phyloP scores from a whole-genome alignment of 2,329 filamentous ascomycete species.

The Phialophora expanda region DNA sequence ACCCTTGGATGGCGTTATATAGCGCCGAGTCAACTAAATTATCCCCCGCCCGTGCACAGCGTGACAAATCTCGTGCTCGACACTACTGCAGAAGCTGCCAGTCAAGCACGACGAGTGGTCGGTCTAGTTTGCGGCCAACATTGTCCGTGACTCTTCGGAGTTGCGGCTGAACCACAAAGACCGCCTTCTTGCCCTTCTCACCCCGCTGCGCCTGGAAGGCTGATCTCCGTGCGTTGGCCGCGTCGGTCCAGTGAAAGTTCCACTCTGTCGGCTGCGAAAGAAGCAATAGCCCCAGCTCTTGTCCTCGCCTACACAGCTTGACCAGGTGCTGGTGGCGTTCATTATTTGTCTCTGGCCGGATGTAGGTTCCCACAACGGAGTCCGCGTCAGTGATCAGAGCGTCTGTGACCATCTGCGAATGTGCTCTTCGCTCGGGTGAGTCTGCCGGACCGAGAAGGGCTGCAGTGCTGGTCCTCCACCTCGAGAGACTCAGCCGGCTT shows the following conservation, averaged over 20 bases:
- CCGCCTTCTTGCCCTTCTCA: slow-evolving; percentile 1
- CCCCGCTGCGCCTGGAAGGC: not conserved
- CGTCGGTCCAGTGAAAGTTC: slow-evolving; percentile 8
- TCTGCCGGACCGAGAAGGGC: slow-evolving; percentile 1
- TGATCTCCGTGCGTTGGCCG: not conserved
- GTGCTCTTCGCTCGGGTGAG: slow-evolving; percentile 7
- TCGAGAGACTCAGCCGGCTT: slow-evolving; percentile 12
- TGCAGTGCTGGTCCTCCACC: slow-evolving; percentile 16
- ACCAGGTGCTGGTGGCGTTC: slow-evolving; percentile 9
- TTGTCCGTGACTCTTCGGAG: slow-evolving; percentile 12
- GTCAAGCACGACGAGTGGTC: slow-evolving; percentile 5
- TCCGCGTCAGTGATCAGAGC: slow-evolving; percentile 2
- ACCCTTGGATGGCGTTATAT: not conserved
- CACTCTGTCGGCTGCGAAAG: slow-evolving; percentile 15
- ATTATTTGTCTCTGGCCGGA: slow-evolving; percentile 2
- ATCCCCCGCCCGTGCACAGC: not conserved
- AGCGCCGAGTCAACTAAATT: not conserved
- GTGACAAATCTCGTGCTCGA: not conserved
- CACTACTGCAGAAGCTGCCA: slow-evolving; percentile 14
- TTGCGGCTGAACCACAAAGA: slow-evolving; percentile 16
- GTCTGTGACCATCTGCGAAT: not conserved
- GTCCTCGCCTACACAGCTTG: slow-evolving; percentile 14
- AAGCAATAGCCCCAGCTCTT: slow-evolving; percentile 7
- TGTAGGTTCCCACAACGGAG: not conserved
- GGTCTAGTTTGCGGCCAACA: slow-evolving; percentile 7